Conservation (phyloP, 1,139 yeast genomes). For the Suhomyces maxii region DNA sequence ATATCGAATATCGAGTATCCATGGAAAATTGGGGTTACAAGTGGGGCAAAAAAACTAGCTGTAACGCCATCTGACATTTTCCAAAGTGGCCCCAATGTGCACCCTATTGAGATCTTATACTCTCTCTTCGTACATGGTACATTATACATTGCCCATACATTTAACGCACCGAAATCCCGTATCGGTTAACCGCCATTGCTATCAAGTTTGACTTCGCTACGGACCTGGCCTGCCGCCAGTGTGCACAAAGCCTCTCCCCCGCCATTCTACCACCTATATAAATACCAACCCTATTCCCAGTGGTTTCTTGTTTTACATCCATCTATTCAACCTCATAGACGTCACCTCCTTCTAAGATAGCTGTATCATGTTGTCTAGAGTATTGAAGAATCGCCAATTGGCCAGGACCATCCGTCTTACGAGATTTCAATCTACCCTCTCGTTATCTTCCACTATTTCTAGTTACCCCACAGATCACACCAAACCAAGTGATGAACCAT, state of each 20-base stretch:
- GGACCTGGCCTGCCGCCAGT: conserved; percentile 3
- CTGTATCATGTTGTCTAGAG: conserved; percentile 12
- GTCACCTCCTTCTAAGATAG: too few species aligned
- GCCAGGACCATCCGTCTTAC: conserved; percentile 6
- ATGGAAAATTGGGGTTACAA: background rate
- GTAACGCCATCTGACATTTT: too few species aligned
- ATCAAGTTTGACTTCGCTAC: background rate
- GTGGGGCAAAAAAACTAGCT: background rate
- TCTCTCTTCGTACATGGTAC: background rate
- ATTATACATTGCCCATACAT: background rate
- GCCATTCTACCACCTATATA: background rate
- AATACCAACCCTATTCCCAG: background rate
- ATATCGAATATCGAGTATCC: background rate
- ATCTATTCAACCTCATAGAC: background rate
- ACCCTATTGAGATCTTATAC: background rate
- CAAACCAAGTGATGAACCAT: conserved; percentile 41
- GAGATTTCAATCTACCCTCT: conserved; percentile 24
- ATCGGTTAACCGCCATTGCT: background rate
- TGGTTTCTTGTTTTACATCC: background rate
- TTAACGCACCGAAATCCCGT: background rate
- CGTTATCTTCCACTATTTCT: conserved; percentile 34
- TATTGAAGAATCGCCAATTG: conserved; percentile 6
- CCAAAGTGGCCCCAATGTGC: too few species aligned
- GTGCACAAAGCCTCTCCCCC: background rate
- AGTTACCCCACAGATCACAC: conserved; percentile 51